phyloP scores from a whole-genome alignment of 768 basidiomycete species.

The Trametes elegans region DNA sequence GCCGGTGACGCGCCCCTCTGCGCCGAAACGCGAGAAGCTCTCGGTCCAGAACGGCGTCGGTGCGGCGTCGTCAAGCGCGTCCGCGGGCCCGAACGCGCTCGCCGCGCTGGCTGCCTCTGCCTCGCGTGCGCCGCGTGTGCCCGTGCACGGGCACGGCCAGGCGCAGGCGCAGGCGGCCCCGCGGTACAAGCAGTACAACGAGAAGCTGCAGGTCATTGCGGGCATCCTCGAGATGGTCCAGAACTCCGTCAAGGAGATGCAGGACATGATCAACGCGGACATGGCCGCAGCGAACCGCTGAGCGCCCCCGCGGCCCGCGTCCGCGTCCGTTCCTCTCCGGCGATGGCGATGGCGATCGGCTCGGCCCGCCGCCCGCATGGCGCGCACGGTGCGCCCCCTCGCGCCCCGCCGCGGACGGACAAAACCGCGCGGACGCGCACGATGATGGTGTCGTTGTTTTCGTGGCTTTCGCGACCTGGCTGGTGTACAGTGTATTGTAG shows the following conservation, averaged over 20 bases:
- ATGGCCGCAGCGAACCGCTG: too few relatives aligned
- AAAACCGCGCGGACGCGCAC: conserved; percentile 11
- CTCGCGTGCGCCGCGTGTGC: conserved; percentile 17
- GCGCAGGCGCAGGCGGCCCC: background rate
- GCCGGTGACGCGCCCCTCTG: background rate
- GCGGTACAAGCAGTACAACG: conserved; percentile 13
- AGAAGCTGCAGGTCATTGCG: conserved; percentile 18
- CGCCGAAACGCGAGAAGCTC: conserved; percentile 11
- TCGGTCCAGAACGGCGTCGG: conserved; percentile 15
- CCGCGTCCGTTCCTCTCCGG: too few relatives aligned
- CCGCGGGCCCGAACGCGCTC: conserved; percentile 8
- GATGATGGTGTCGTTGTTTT: conserved; percentile 19
- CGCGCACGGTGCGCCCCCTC: background rate
- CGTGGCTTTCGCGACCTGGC: conserved; percentile 17
- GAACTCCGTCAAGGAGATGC: conserved; percentile 16
- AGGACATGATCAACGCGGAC: conserved; percentile 17
- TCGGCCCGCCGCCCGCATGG: too few relatives aligned
- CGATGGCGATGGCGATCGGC: too few relatives aligned
- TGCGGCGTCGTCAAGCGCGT: conserved; percentile 5
- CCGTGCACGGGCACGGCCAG: background rate
- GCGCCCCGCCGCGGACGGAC: conserved; percentile 6
- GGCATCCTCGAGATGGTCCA: conserved; percentile 21
- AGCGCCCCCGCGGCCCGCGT: too few relatives aligned
- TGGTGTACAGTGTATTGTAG: conserved; percentile 14
- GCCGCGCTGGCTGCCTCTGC: conserved; percentile 17